Base-by-base conservation (phyloP, 257 asterid genomes). In the Leptodermis oblonga region DNA sequence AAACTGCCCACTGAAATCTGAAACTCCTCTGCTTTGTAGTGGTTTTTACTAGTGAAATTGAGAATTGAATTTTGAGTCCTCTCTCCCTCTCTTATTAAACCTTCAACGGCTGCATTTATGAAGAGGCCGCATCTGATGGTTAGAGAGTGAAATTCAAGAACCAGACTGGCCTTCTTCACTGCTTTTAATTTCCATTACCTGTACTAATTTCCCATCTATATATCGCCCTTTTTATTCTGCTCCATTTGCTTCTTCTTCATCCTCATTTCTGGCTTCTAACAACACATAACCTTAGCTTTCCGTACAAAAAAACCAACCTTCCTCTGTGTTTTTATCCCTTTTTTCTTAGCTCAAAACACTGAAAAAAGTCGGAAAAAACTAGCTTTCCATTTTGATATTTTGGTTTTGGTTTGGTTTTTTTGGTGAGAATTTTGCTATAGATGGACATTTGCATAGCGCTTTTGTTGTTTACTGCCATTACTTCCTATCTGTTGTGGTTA, bases 401-500 rank as follows among this genome's bases (percentile, higher is more conserved):
- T n/a, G n/a, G n/a, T n/a, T n/a, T n/a, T n/a, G n/a, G 7, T 59
- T 18, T 59, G 65, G 25, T 31, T 59, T 59, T 59, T n/a, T 59
- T 28, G 65, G 65, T 33, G 65, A 17, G 17, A 17, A 59, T 59
- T 55, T 52, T 22, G n/a, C n/a, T n/a, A n/a, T n/a, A n/a, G 59
- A 92, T 92, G 98, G 96, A 88, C 62, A 14, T 86, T 42, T 79
- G 75, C 6, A 30, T 85, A 31, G 95, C 98, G 66, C 53, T 89
- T 82, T 39, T 92, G 41, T 36, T 90, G 61, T 87, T 90, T 72
- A 77, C 88, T 37, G 89, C 71, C 26, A 76, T 90, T 1, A 89
- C 97, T 22, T 78, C 90, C 73, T 92, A 92, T 51, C 85, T 92
- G 0, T n/a, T 90, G 0, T 92, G 98, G 98, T 89, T 92, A 83